Evolutionary conservation across 495 filamentous ascomycete genomes (phyloP).

Genomic region (Cercophora sp.): DNA sequence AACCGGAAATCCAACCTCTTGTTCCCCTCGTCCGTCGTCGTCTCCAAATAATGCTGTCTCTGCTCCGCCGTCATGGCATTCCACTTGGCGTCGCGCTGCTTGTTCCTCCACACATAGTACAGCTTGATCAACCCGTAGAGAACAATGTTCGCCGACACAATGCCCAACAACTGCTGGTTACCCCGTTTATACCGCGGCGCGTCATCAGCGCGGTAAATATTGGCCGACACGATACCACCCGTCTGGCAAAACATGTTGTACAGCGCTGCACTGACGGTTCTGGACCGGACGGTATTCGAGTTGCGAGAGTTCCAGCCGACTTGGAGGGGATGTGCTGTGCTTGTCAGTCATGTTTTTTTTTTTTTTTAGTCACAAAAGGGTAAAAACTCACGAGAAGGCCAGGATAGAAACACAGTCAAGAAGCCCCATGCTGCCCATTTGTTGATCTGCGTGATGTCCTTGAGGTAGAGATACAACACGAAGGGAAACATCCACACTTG

Average conservation of each 20-base stretch:
- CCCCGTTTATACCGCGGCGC: conserved; percentile 59
- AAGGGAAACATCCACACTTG: conserved; percentile 57
- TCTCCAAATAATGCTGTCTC: conserved; percentile 58
- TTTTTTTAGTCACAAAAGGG: no score
- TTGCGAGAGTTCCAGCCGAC: conserved; percentile 63
- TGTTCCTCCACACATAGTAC: conserved; percentile 62
- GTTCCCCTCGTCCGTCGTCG: conserved; percentile 67
- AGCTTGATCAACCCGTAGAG: conserved; percentile 55
- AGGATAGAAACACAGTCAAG: conserved; percentile 54
- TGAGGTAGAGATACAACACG: conserved; percentile 49
- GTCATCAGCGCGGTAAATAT: conserved; percentile 61
- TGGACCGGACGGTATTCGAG: conserved; percentile 63
- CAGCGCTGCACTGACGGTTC: conserved; percentile 59
- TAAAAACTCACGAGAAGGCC: conserved; percentile 57
- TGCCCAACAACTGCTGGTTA: conserved; percentile 57
- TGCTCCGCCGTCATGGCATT: conserved; percentile 62
- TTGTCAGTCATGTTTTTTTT: no score
- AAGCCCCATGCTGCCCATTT: conserved; percentile 56
- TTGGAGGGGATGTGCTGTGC: conserved; percentile 52
- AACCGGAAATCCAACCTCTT: conserved; percentile 65
- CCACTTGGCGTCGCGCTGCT: conserved; percentile 42
- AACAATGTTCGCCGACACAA: conserved; percentile 52
- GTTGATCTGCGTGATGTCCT: conserved; percentile 40
- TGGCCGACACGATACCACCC: conserved; percentile 57
- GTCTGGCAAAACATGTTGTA: conserved; percentile 67